phyloP scores from a whole-genome alignment of 1,284 basidiomycete genomes.

The Tylopilus sp. region DNA sequence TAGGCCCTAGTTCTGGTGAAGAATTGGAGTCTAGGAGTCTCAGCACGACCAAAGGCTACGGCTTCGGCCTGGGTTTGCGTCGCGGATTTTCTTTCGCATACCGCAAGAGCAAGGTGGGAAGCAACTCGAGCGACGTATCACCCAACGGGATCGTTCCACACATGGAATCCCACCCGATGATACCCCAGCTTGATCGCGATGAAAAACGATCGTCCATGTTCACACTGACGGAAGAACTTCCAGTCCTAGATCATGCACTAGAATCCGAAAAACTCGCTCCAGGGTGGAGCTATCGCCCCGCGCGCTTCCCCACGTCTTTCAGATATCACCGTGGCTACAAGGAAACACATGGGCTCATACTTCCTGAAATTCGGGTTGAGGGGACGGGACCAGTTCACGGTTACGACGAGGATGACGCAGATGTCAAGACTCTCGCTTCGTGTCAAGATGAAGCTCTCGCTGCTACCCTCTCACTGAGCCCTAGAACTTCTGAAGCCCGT shows the following conservation, averaged over 20 bases:
- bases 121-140: conserved; percentile 30
- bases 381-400: conserved; percentile 34
- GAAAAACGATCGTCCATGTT: conserved; percentile 41
- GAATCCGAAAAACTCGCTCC: conserved; percentile 47
- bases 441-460: conserved; percentile 47
- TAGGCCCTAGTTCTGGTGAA: conserved; percentile 26
- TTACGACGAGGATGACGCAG: conserved; percentile 41
- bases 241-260: conserved; percentile 28
- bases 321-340: conserved; percentile 21
- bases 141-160: conserved; percentile 15
- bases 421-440: conserved; percentile 41
- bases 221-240: conserved; percentile 30
- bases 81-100: conserved; percentile 39
- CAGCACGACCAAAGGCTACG: conserved; percentile 45
- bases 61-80: conserved; percentile 44
- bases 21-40: conserved; percentile 40
- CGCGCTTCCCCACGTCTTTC: conserved; percentile 24
- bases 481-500: conserved; percentile 40
- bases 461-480: conserved; percentile 43
- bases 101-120: conserved; percentile 35
- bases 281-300: conserved; percentile 41
- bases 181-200: conserved; percentile 30
- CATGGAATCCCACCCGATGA: conserved; percentile 38
- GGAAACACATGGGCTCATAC: conserved; percentile 21
- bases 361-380: conserved; percentile 33